phyloP scores from a whole-genome alignment of 495 filamentous ascomycete species.

The Jackrogersella multiformis region DNA sequence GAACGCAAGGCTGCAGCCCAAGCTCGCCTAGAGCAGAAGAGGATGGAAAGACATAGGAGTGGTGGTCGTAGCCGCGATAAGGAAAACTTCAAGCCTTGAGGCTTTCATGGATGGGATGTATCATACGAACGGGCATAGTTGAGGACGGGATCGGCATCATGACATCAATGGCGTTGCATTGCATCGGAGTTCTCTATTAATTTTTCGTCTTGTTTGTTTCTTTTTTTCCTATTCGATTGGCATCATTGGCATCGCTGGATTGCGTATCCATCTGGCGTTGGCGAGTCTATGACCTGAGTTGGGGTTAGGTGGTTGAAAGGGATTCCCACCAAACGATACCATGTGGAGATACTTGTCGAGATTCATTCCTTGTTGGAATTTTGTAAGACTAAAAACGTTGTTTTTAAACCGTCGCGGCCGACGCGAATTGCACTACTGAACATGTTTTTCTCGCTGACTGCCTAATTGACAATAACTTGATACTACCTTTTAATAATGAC shows the following conservation, averaged over 20 bases:
- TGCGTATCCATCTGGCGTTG: background rate
- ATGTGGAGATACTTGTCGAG: slow-evolving; percentile 21
- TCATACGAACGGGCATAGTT: background rate
- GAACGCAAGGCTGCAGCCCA: slow-evolving; percentile 71
- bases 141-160: background rate
- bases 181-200: slow-evolving; percentile 8
- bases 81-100: slow-evolving; percentile 54
- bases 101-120: background rate
- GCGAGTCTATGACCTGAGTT: background rate
- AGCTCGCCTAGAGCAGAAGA: slow-evolving; percentile 68
- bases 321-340: too few relatives aligned
- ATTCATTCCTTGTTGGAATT: background rate
- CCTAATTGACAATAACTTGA: background rate
- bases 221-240: slow-evolving; percentile 1
- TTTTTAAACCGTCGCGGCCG: background rate
- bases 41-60: slow-evolving; percentile 46
- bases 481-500: slow-evolving; percentile 12
- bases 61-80: slow-evolving; percentile 49
- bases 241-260: background rate
- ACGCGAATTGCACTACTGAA: background rate
- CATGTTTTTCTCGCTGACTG: background rate
- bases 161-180: slow-evolving; percentile 27
- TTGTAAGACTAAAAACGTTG: slow-evolving; percentile 11
- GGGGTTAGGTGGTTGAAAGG: background rate
- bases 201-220: background rate